A percentile compares a stretch with the other conserved stretches of the same genome.
These are phyloP conservation scores for Martensiomyces pterosporus DNA, from an alignment of 192 early-diverging fungal species.

Conservation along the genomic window DNA sequence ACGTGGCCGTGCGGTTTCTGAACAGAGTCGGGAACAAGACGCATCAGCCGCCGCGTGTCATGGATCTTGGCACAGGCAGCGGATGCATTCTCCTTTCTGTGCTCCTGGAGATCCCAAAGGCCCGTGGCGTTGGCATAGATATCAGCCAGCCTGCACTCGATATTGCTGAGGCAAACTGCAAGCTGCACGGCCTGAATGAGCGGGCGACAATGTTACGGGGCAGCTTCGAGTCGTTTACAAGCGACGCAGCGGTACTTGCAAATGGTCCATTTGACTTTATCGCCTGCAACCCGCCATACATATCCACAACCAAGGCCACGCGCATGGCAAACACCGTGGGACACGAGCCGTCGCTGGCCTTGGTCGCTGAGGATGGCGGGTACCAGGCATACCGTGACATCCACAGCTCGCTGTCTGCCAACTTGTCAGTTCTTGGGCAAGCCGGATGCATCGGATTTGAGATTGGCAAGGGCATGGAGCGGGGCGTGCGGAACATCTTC, in stretches of 20 bases:
- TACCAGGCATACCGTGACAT: constrained; percentile 58
- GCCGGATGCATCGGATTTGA: constrained; percentile 52
- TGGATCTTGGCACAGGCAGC: constrained; percentile 75
- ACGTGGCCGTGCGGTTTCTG: constrained; percentile 40
- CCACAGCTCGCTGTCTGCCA: constrained; percentile 18
- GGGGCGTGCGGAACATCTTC: constrained; percentile 52
- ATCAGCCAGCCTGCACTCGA: constrained; percentile 54
- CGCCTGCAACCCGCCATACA: constrained; percentile 73
- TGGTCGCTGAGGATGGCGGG: constrained; percentile 61
- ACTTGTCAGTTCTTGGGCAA: constrained; percentile 20
- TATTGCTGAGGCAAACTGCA: constrained; percentile 53
- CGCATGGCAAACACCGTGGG: constrained; percentile 37
- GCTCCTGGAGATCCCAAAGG: constrained; percentile 26
- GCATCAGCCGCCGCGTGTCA: constrained; percentile 16
- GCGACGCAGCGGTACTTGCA: constrained; percentile 7
- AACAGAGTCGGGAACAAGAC: neutral
- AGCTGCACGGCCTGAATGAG: constrained; percentile 22
- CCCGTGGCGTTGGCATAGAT: constrained; percentile 63
- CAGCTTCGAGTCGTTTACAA: constrained; percentile 47
- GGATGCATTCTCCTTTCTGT: constrained; percentile 66
- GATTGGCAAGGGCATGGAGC: constrained; percentile 59
- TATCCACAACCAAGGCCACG: constrained; percentile 39
- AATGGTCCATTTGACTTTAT: constrained; percentile 55
- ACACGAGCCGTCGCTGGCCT: constrained; percentile 61
- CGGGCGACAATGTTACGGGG: constrained; percentile 35